A percentile compares a stretch with the other conserved stretches of the same genome.
Evolutionary conservation across 192 early-diverging fungal genomes (phyloP).

Genomic region (Gaertneriomyces semiglobifer): DNA sequence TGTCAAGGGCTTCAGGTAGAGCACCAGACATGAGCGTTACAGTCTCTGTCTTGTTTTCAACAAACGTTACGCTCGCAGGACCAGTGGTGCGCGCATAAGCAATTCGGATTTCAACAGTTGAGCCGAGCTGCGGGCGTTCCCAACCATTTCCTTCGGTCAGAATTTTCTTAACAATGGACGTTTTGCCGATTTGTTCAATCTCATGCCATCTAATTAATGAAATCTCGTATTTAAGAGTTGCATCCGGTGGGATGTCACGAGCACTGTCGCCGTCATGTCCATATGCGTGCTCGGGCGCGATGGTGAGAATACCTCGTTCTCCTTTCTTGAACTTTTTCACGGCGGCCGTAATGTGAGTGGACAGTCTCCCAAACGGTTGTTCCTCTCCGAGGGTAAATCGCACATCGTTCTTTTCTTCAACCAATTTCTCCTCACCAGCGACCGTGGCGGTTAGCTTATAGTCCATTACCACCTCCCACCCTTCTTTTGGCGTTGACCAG

Average conservation of each 20-base stretch:
- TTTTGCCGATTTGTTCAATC: constrained; percentile 8
- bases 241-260: background rate
- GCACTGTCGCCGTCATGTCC: background rate
- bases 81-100: background rate
- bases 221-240: constrained; percentile 13
- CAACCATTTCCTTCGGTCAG: constrained; percentile 16
- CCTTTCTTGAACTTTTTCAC: constrained; percentile 26
- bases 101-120: background rate
- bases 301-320: constrained; percentile 10
- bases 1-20: constrained; percentile 14
- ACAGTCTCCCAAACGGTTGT: background rate
- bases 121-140: constrained; percentile 15
- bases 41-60: too few species aligned
- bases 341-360: constrained; percentile 8
- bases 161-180: constrained; percentile 6
- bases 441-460: background rate
- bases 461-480: constrained; percentile 22
- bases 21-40: background rate
- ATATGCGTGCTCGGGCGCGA: constrained; percentile 2
- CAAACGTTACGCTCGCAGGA: background rate
- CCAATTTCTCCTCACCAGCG: background rate
- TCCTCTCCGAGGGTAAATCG: background rate
- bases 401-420: background rate
- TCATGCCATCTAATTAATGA: constrained; percentile 9
- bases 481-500: constrained; percentile 24